These are phyloP conservation scores for Erythrobasidium hasegawianum DNA, from an alignment of 1,284 basidiomycete species.

Conservation along the genomic window DNA sequence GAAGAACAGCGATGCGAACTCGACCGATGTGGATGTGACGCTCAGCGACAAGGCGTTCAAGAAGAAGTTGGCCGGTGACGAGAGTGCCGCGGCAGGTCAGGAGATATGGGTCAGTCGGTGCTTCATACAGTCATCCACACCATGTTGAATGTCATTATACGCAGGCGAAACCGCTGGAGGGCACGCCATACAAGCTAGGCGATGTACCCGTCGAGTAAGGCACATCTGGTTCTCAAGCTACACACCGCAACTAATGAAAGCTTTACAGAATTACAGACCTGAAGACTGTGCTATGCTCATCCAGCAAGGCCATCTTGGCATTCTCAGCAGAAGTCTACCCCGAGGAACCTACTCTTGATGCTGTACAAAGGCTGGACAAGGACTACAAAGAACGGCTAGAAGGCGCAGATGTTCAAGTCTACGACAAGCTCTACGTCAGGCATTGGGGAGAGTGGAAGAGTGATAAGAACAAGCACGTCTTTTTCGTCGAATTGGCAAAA, in stretches of 20 bases:
- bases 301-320: conserved; percentile 35
- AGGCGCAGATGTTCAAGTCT: conserved; percentile 60
- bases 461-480: conserved; percentile 63
- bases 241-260: not conserved
- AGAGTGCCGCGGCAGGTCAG: conserved; percentile 49
- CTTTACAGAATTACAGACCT: conserved; percentile 40
- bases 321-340: conserved; percentile 43
- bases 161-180: conserved; percentile 9
- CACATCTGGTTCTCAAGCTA: not conserved
- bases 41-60: conserved; percentile 35
- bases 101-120: conserved; percentile 37
- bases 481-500: conserved; percentile 60
- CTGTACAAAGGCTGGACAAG: conserved; percentile 46
- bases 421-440: conserved; percentile 68
- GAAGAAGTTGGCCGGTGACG: conserved; percentile 53
- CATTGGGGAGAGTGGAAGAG: conserved; percentile 88
- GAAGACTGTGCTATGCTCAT: conserved; percentile 13
- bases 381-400: conserved; percentile 35
- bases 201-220: conserved; percentile 40
- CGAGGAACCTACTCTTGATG: conserved; percentile 45
- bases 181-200: conserved; percentile 39
- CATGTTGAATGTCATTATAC: conserved; percentile 20
- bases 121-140: no score
- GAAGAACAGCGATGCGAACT: conserved; percentile 27
- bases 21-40: conserved; percentile 40